Evolutionary conservation across 2,329 filamentous ascomycete genomes (phyloP).

Genomic region (Monilinia vaccinii-corymbosi): DNA sequence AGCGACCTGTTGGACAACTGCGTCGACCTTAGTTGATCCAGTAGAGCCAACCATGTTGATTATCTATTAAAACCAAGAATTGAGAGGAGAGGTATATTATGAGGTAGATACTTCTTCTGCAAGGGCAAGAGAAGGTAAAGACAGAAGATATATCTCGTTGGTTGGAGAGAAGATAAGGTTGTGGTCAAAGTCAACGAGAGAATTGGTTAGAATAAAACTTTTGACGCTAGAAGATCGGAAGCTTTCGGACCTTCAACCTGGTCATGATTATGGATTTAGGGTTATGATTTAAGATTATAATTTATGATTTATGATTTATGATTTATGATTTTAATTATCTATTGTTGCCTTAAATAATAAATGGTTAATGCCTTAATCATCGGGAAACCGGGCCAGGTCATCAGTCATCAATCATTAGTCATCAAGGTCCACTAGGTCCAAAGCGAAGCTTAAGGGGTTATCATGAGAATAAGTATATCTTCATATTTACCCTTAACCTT

Average conservation of each 20-base stretch:
- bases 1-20: slow-evolving; percentile 26
- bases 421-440: too few species aligned
- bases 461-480: neutral
- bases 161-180: slow-evolving; percentile 5
- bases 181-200: neutral
- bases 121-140: neutral
- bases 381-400: too few species aligned
- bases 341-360: too few species aligned
- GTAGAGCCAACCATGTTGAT: slow-evolving; percentile 23
- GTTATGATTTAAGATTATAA: too few species aligned
- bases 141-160: slow-evolving; percentile 1
- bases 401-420: too few species aligned
- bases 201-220: slow-evolving; percentile 6
- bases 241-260: neutral
- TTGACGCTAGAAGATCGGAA: slow-evolving; percentile 4
- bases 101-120: slow-evolving; percentile 2
- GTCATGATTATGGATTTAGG: too few species aligned
- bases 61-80: slow-evolving; percentile 18
- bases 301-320: too few species aligned
- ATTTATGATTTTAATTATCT: too few species aligned
- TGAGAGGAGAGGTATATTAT: slow-evolving; percentile 10
- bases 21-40: slow-evolving; percentile 28
- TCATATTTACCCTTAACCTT: neutral
- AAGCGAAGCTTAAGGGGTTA: too few species aligned
- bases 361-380: neutral